Conservation (phyloP, 108 stramenopile species). For the Stephanodiscus minutulus region DNA sequence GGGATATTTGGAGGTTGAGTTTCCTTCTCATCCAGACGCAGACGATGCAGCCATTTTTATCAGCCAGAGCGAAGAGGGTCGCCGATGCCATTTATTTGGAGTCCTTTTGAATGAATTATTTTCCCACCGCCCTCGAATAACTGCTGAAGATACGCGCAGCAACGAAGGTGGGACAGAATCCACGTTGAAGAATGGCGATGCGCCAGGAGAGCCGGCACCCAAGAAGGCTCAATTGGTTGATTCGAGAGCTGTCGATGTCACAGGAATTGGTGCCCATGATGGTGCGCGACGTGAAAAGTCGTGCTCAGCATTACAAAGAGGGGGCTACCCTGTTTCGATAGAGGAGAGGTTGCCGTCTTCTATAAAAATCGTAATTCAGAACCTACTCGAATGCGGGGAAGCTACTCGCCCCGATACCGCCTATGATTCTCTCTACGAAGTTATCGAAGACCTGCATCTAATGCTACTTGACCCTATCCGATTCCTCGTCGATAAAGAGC, state of each 20-base stretch:
- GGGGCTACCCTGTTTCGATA: not conserved
- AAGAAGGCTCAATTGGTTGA: not conserved
- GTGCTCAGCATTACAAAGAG: no score
- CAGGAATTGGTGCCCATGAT: not conserved
- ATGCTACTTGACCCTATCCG: constrained; percentile 26
- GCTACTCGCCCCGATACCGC: constrained; percentile 10
- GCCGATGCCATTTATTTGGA: no score
- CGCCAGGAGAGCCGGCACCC: not conserved
- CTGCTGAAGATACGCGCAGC: no score
- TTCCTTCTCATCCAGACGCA: no score
- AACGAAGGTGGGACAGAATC: no score
- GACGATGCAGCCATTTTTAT: constrained; percentile 88
- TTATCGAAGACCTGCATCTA: constrained; percentile 25
- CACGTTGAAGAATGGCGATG: constrained; percentile 4
- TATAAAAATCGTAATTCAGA: constrained; percentile 12
- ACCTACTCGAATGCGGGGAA: constrained; percentile 27
- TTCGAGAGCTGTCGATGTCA: not conserved
- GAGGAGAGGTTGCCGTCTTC: constrained; percentile 6
- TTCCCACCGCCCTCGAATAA: no score
- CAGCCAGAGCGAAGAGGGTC: constrained; percentile 87
- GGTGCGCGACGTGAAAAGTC: not conserved
- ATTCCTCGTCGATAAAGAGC: constrained; percentile 21
- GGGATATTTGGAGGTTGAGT: no score
- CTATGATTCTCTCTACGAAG: constrained; percentile 20
- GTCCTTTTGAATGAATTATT: no score